A percentile compares a stretch with the other conserved stretches of the same genome.
phyloP scores from a whole-genome alignment of 305 asterid genomes.

The Fraxinus albicans region DNA sequence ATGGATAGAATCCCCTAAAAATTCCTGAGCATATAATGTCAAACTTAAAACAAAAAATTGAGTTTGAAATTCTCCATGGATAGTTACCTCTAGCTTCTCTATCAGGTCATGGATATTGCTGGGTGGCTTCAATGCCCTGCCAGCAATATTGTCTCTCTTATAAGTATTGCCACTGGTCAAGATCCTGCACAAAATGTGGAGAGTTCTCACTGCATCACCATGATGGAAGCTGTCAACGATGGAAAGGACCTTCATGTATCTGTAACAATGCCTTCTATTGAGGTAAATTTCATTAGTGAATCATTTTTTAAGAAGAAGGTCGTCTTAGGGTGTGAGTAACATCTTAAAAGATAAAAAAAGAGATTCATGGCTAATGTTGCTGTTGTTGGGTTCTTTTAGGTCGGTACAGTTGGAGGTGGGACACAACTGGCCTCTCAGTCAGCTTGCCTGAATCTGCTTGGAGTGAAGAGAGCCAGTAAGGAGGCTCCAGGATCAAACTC shows the following conservation, averaged over 20 bases:
- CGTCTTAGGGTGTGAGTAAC: not conserved
- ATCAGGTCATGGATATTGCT: conserved; percentile 61
- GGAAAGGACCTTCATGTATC: conserved; percentile 39
- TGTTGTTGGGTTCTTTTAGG: conserved; percentile 13
- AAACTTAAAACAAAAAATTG: not conserved
- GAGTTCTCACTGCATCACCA: conserved; percentile 39
- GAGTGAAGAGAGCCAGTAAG: conserved; percentile 36
- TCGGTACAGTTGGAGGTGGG: conserved; percentile 37
- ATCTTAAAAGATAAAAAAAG: not conserved
- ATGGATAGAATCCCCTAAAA: not conserved
- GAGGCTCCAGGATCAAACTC: conserved; percentile 38
- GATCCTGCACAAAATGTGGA: conserved; percentile 33
- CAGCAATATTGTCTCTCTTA: conserved; percentile 32
- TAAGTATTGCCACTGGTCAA: conserved; percentile 32
- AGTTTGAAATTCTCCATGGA: not conserved
- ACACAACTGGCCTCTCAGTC: conserved; percentile 38
- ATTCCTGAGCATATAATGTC: not conserved
- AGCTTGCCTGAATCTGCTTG: conserved; percentile 35
- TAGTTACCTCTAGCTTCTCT: conserved; percentile 74
- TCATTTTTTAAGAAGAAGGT: not conserved
- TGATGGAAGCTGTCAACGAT: conserved; percentile 36
- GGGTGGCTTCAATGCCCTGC: conserved; percentile 41
- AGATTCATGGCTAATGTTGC: not conserved
- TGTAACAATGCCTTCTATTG: conserved; percentile 36
- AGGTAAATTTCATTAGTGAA: conserved; percentile 11